Conservation (phyloP, 1,284 basidiomycete species). For the Cystobasidiaceae sp. region DNA sequence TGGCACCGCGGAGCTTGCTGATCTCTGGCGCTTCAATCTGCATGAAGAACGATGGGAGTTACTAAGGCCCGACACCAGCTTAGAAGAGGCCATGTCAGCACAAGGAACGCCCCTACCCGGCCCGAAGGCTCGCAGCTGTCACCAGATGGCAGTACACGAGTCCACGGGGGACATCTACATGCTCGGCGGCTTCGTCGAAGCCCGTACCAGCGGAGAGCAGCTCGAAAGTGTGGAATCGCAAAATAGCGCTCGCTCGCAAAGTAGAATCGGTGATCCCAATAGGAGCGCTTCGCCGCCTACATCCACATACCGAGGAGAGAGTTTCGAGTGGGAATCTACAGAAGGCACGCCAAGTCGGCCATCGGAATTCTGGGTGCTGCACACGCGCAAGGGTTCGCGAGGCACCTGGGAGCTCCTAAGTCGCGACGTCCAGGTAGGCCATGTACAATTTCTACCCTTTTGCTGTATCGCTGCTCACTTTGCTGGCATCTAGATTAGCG, state of each 20-base stretch:
- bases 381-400: slow-evolving; percentile 38
- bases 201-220: no score
- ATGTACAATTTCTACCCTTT: no score
- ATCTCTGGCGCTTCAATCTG: slow-evolving; percentile 47
- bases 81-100: neutral
- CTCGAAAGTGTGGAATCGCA: no score
- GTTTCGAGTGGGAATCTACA: no score
- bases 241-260: no score
- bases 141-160: slow-evolving; percentile 46
- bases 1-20: slow-evolving; percentile 44
- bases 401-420: slow-evolving; percentile 45
- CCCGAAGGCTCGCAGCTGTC: slow-evolving; percentile 45
- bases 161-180: slow-evolving; percentile 47
- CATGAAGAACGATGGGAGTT: slow-evolving; percentile 39
- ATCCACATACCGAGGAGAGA: no score
- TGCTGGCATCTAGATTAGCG: neutral
- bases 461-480: neutral
- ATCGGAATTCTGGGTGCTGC: slow-evolving; percentile 46
- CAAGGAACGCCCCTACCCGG: slow-evolving; percentile 1
- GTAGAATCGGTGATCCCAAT: no score
- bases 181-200: slow-evolving; percentile 44
- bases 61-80: slow-evolving; percentile 36
- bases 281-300: no score
- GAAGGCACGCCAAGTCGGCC: no score
- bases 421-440: slow-evolving; percentile 34